Evolutionary conservation across 129 eudicot species (phyloP).

Genomic region (Calendula officinalis): DNA sequence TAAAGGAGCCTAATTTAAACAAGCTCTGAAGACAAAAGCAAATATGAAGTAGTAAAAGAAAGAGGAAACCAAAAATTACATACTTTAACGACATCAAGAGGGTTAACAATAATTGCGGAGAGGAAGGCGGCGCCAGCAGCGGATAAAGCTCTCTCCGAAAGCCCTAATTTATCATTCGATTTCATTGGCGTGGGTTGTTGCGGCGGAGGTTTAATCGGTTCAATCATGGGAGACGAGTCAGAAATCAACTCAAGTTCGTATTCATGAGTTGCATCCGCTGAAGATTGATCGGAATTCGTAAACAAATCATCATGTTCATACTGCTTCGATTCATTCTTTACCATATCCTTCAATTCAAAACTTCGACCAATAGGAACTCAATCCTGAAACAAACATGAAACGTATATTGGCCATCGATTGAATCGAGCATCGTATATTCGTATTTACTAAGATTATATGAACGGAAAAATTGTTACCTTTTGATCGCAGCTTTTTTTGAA

Average conservation of each 20-base stretch:
- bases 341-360: slow-evolving; percentile 34
- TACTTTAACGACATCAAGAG: slow-evolving; percentile 96
- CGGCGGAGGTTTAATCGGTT: slow-evolving; percentile 41
- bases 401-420: not conserved
- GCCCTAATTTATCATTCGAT: slow-evolving; percentile 41
- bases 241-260: slow-evolving; percentile 40
- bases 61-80: not conserved
- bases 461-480: slow-evolving; percentile 24
- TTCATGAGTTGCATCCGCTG: slow-evolving; percentile 21
- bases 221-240: slow-evolving; percentile 32
- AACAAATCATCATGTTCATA: slow-evolving; percentile 8
- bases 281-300: slow-evolving; percentile 19
- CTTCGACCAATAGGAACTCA: slow-evolving; percentile 19
- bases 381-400: slow-evolving; percentile 15
- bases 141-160: slow-evolving; percentile 65
- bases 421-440: slow-evolving; percentile 11
- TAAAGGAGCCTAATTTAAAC: not conserved
- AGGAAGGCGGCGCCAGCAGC: slow-evolving; percentile 98
- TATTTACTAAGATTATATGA: slow-evolving; percentile 5
- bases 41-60: not conserved
- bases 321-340: slow-evolving; percentile 25
- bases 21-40: not conserved
- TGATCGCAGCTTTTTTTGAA: slow-evolving; percentile 32
- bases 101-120: slow-evolving; percentile 88
- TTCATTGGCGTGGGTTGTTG: slow-evolving; percentile 19